A percentile compares a stretch with the other conserved stretches of the same genome.
Conservation (phyloP, 257 asterid species). For the Penstemon eatonii region DNA sequence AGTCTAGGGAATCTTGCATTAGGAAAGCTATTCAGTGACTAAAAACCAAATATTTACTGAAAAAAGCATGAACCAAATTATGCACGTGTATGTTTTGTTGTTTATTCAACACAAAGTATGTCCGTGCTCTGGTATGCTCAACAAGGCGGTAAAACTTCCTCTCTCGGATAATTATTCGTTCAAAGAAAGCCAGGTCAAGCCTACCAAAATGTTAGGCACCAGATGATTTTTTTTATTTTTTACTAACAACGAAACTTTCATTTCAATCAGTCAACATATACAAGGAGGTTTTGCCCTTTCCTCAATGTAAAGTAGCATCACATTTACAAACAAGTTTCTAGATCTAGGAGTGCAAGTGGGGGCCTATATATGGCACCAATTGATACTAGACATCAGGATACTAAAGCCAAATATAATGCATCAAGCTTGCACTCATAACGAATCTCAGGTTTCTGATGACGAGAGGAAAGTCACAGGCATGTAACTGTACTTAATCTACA, state of each 20-base stretch:
- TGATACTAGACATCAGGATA: not conserved
- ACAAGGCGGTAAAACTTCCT: not conserved
- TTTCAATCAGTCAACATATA: too few relatives aligned
- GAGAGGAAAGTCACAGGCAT: too few relatives aligned
- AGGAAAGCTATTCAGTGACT: constrained; percentile 11
- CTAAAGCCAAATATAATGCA: not conserved
- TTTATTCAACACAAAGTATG: constrained; percentile 1
- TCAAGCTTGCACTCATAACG: not conserved
- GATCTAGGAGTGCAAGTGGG: too few relatives aligned
- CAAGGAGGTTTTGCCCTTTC: too few relatives aligned
- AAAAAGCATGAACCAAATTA: not conserved
- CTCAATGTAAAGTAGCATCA: too few relatives aligned
- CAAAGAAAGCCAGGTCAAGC: not conserved
- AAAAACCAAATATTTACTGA: not conserved
- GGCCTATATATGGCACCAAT: not conserved
- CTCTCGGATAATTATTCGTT: not conserved
- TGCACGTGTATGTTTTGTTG: not conserved
- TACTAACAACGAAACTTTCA: too few relatives aligned
- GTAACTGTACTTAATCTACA: too few relatives aligned
- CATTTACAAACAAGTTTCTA: too few relatives aligned
- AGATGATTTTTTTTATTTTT: not conserved
- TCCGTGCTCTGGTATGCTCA: not conserved
- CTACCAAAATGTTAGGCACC: not conserved
- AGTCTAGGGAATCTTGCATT: not conserved
- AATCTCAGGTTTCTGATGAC: too few relatives aligned